Base-by-base conservation (phyloP, 305 asterid species). In the Fraxinus paxiana region DNA sequence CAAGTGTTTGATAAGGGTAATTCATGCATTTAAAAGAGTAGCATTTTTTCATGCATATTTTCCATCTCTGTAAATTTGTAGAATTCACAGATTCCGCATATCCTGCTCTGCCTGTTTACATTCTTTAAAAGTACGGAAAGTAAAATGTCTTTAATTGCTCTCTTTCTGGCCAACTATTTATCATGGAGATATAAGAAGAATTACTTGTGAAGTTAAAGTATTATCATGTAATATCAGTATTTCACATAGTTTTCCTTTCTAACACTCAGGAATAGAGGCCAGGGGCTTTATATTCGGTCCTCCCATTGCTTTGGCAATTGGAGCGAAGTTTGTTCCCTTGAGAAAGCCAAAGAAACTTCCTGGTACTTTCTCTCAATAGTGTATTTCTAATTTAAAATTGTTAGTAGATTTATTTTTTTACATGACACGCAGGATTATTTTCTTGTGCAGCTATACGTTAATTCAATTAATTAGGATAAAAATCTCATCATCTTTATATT, bases 311-410 rank as follows among this genome's bases (percentile, higher is more conserved):
- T 86, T 92, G 82, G 95, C 97, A 35, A 91, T 93, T 75, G 97
- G 97, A 46, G 97, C 97, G 59, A 93, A 93, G 86, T 93, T 92
- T 81, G 97, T 93, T 72, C 97, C 97, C 1, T 81, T 93, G 87
- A 88, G 97, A 77, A 93, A 93, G 81, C 97, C 95, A 38, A 89
- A 85, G 77, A 93, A 93, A 81, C 87, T 93, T 56, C 97, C 95
- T 48, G 95, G 97, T 93, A 85, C 30, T 6, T 31, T 79, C 81
- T 76, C 15, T 1, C 3, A 12, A 2, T 31, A n/a, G 41, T 15
- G 22, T 69, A 28, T 12, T 63, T 5, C 72, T 28, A 67, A 67
- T 12, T 67, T 67, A 67, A 8, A 69, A 69, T 30, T 24, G 20
- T 0, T 67, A 5, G 1, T 28, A n/a, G 38, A 28, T 8, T 9